phyloP scores from a whole-genome alignment of 768 basidiomycete genomes.

The Infundibulicybe gibba region DNA sequence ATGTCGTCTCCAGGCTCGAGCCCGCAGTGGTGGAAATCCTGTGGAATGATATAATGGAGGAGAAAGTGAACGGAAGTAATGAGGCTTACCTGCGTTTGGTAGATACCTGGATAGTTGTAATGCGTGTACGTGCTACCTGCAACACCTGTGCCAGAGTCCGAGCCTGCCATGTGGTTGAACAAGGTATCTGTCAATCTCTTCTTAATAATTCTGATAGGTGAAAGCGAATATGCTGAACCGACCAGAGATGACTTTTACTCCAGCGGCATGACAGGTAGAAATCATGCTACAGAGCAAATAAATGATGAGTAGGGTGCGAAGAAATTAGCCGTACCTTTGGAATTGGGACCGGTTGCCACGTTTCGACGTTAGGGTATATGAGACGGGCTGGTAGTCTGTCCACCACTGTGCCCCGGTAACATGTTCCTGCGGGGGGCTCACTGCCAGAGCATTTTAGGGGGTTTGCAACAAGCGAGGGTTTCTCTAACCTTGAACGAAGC shows the following conservation, averaged over 20 bases:
- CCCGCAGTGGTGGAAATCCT: conserved; percentile 43
- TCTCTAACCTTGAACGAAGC: conserved; percentile 61
- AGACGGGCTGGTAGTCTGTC: conserved; percentile 73
- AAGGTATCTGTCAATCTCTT: conserved; percentile 38
- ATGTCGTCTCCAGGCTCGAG: conserved; percentile 47
- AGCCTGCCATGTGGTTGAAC: conserved; percentile 64
- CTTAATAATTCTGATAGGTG: neutral
- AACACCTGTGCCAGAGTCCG: conserved; percentile 43
- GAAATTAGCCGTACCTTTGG: conserved; percentile 21
- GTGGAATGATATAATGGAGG: neutral
- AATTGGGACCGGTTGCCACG: conserved; percentile 55
- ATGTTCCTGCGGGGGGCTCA: conserved; percentile 56
- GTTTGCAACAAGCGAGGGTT: neutral
- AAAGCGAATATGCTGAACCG: conserved; percentile 2
- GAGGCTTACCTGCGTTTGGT: conserved; percentile 35
- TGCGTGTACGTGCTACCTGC: conserved; percentile 51
- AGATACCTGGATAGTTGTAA: conserved; percentile 49
- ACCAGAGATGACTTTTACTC: conserved; percentile 53
- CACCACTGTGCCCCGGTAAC: conserved; percentile 61
- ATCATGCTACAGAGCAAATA: conserved; percentile 32
- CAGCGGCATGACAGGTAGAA: conserved; percentile 43
- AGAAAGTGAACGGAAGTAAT: neutral
- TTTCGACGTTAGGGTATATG: conserved; percentile 63
- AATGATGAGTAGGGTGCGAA: conserved; percentile 7
- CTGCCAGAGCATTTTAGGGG: conserved; percentile 16